A percentile compares a stretch with the other conserved stretches of the same genome.
These are phyloP conservation scores for Castanea sativa DNA, from an alignment of 306 rosid genomes.

Conservation along the genomic window DNA sequence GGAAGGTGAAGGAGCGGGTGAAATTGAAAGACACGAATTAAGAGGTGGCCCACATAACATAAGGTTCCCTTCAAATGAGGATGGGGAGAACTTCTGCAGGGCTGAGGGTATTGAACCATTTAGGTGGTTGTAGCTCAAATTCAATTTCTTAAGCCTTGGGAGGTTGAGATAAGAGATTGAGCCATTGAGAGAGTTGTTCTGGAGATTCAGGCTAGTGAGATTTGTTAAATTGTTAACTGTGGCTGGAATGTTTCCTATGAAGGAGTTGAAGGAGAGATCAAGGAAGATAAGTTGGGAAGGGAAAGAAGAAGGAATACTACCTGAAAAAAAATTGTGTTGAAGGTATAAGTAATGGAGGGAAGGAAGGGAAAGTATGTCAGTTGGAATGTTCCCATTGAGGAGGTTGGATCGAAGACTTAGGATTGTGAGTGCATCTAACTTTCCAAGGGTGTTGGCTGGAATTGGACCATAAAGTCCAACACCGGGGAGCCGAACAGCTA, in stretches of 20 bases:
- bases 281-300: conserved; percentile 51
- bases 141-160: conserved; percentile 50
- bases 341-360: conserved; percentile 58
- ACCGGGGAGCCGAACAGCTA: conserved; percentile 67
- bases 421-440: conserved; percentile 49
- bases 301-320: conserved; percentile 52
- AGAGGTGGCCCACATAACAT: conserved; percentile 75
- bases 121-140: conserved; percentile 72
- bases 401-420: conserved; percentile 79
- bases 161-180: conserved; percentile 57
- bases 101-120: conserved; percentile 69
- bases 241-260: conserved; percentile 63
- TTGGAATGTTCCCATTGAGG: conserved; percentile 65
- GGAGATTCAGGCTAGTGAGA: conserved; percentile 54
- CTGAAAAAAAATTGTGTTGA: conserved; percentile 65
- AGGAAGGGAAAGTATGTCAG: conserved; percentile 64
- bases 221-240: conserved; percentile 43
- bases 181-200: conserved; percentile 68
- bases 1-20: conserved; percentile 36
- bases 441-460: conserved; percentile 65
- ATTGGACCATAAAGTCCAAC: conserved; percentile 60
- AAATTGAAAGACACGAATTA: conserved; percentile 40
- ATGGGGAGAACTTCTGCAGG: conserved; percentile 50
- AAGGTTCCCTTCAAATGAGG: conserved; percentile 66
- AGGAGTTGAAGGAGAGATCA: conserved; percentile 73